Percentiles rank a stretch among this genome's conserved stretches.
These are phyloP conservation scores for Diaporthe ilicicola DNA, from an alignment of 2,329 filamentous ascomycete genomes.

Conservation along the genomic window DNA sequence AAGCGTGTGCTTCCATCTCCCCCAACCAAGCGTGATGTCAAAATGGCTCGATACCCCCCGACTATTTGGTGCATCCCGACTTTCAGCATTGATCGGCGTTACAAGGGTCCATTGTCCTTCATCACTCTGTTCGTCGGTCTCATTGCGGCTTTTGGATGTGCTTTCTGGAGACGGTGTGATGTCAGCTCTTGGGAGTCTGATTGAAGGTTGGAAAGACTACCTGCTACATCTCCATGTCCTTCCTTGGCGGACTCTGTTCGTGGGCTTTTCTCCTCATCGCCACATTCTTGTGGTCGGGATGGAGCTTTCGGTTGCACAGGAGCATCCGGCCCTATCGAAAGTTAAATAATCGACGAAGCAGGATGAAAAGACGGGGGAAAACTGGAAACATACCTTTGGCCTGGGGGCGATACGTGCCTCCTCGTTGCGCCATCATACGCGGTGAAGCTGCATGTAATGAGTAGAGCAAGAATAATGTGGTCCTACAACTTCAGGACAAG, in stretches of 20 bases:
- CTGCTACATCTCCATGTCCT: background rate
- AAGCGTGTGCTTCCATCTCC: background rate
- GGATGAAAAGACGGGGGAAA: background rate
- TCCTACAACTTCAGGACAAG: background rate
- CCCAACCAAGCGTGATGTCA: background rate
- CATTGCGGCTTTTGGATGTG: too few species aligned
- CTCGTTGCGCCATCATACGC: background rate
- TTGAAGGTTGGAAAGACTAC: background rate
- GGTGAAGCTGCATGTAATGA: background rate
- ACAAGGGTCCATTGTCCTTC: background rate
- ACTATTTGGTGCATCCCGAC: background rate
- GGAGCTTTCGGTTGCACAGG: fast-evolving
- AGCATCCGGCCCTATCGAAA: background rate
- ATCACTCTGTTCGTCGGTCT: background rate
- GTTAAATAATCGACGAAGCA: background rate
- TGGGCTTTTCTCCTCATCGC: background rate
- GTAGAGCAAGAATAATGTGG: background rate
- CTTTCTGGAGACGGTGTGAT: background rate
- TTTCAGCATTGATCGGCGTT: background rate
- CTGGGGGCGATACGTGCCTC: background rate
- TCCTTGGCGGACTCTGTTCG: background rate
- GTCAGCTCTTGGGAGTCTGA: background rate
- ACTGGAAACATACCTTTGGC: background rate
- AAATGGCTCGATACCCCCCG: background rate
- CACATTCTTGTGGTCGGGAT: background rate